A percentile compares a stretch with the other conserved stretches of the same genome.
Conservation (phyloP, 345 rosid genomes). For the Gossypium longicalyx region DNA sequence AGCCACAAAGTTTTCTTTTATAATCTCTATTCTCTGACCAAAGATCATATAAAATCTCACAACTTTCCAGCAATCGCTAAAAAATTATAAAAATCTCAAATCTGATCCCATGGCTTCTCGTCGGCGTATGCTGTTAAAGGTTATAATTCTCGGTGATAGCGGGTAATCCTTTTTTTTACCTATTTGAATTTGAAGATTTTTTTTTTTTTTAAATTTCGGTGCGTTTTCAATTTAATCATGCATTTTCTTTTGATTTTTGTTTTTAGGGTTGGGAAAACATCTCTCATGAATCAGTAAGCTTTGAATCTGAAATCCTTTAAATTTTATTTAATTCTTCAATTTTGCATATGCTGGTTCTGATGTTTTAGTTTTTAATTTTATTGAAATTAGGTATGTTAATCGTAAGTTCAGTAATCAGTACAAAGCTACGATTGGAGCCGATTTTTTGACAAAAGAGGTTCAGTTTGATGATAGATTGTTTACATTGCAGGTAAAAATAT, state of each 20-base stretch:
- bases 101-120: conserved; percentile 60
- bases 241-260: background rate
- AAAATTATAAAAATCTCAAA: background rate
- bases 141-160: conserved; percentile 85
- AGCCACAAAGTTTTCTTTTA: background rate
- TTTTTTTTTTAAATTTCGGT: background rate
- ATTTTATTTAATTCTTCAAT: background rate
- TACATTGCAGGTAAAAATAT: conserved; percentile 68
- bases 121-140: conserved; percentile 73
- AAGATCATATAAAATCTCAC: background rate
- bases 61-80: background rate
- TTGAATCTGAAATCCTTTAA: conserved; percentile 21
- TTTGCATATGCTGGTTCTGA: conserved; percentile 1
- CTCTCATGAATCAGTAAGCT: conserved; percentile 88
- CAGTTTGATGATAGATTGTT: conserved; percentile 81
- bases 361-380: background rate
- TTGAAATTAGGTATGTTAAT: conserved; percentile 68
- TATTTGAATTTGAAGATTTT: background rate
- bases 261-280: conserved; percentile 86
- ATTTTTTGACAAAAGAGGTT: conserved; percentile 90
- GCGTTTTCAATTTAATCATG: background rate
- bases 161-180: conserved; percentile 35
- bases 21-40: background rate
- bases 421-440: conserved; percentile 93
- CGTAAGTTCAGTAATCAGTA: conserved; percentile 88